phyloP scores from a whole-genome alignment of 257 asterid genomes.

The Solanum pinnatisectum region DNA sequence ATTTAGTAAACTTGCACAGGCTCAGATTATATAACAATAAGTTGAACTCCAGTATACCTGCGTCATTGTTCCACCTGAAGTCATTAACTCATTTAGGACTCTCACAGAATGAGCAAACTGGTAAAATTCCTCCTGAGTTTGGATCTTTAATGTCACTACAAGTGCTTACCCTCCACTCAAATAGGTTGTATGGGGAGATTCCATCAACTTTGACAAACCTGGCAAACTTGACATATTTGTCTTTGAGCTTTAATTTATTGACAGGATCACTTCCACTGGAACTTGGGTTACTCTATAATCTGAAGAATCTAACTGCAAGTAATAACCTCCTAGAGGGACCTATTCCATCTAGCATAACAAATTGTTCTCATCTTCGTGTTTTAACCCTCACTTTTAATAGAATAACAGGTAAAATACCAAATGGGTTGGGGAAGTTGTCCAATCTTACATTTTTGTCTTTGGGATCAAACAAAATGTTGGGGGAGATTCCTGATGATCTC shows the following conservation, averaged over 20 bases:
- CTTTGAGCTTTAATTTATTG: conserved; percentile 53
- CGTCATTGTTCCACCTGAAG: conserved; percentile 35
- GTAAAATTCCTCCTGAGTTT: conserved; percentile 38
- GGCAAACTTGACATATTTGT: conserved; percentile 49
- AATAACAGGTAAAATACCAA: conserved; percentile 43
- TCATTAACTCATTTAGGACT: conserved; percentile 46
- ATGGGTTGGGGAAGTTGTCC: conserved; percentile 29
- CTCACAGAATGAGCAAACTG: conserved; percentile 44
- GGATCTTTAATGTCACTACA: conserved; percentile 42
- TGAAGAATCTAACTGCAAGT: conserved; percentile 46
- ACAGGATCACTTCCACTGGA: conserved; percentile 49
- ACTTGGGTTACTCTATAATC: conserved; percentile 48
- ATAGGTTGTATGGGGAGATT: conserved; percentile 52
- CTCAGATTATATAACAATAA: conserved; percentile 40
- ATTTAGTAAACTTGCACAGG: conserved; percentile 29
- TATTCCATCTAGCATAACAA: conserved; percentile 49
- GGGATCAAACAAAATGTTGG: conserved; percentile 35
- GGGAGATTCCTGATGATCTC: conserved; percentile 53
- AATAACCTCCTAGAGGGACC: conserved; percentile 44
- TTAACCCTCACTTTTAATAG: conserved; percentile 25
- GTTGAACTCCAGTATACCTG: conserved; percentile 60
- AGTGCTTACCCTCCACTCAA: conserved; percentile 63
- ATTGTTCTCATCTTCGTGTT: conserved; percentile 47
- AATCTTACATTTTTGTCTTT: conserved; percentile 42
- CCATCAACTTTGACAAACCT: conserved; percentile 48